These are phyloP conservation scores for Dioscorea cayenensis DNA, from an alignment of 116 monocot species.

Conservation along the genomic window DNA sequence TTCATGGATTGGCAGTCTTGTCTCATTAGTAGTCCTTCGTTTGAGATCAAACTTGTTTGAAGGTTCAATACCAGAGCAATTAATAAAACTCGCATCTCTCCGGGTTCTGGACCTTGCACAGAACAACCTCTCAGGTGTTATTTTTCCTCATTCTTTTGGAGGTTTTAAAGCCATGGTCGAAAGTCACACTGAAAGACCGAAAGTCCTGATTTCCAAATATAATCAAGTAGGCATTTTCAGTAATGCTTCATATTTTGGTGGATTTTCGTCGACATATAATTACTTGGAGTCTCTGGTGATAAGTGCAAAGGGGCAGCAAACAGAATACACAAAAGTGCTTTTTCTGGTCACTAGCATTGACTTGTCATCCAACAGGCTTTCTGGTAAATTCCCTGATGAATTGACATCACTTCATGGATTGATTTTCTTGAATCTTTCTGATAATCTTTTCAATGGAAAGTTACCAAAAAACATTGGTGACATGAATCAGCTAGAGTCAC, in stretches of 20 bases:
- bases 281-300: too few relatives aligned
- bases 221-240: too few relatives aligned
- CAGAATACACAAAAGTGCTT: neutral
- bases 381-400: constrained; percentile 15
- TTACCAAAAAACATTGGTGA: constrained; percentile 15
- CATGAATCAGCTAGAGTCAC: constrained; percentile 5
- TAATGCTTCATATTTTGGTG: too few relatives aligned
- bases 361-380: constrained; percentile 19
- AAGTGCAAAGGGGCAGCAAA: too few relatives aligned
- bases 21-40: neutral
- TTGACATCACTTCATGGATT: constrained; percentile 5
- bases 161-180: constrained; percentile 1
- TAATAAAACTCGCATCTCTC: constrained; percentile 10
- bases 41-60: constrained; percentile 8
- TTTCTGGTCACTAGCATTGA: neutral
- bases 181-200: neutral
- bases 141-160: constrained; percentile 10
- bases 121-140: constrained; percentile 10
- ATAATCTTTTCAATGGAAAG: constrained; percentile 12
- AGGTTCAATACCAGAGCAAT: neutral
- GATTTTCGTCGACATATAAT: too few relatives aligned
- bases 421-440: constrained; percentile 10
- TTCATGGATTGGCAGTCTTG: neutral
- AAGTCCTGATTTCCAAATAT: too few relatives aligned
- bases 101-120: constrained; percentile 12